phyloP scores from a whole-genome alignment of 1,284 basidiomycete genomes.

The Malassezia sympodialis region DNA sequence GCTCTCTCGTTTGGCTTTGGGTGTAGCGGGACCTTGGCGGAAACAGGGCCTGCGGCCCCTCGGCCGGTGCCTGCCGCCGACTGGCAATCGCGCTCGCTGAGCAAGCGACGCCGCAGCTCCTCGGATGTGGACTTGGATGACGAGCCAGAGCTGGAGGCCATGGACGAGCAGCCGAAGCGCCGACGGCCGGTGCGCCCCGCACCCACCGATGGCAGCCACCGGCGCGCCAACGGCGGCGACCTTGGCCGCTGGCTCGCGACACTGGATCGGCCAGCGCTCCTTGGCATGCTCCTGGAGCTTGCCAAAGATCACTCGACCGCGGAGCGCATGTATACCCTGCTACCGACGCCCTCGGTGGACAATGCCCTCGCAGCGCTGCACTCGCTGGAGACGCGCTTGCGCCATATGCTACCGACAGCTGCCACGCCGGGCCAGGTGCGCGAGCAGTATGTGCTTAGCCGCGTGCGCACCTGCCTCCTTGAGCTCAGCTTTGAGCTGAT shows the following conservation, averaged over 20 bases:
- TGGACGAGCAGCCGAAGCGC: conserved; percentile 7
- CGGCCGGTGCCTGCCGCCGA: neutral
- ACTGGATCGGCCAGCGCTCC: conserved; percentile 36
- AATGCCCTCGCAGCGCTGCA: conserved; percentile 14
- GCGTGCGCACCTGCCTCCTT: conserved; percentile 27
- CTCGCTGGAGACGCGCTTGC: conserved; percentile 11
- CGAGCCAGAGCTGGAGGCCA: neutral
- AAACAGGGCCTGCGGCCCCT: neutral
- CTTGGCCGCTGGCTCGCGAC: conserved; percentile 31
- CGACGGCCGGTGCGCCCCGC: neutral
- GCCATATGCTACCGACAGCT: conserved; percentile 25
- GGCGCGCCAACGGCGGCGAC: conserved; percentile 17
- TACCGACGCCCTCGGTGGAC: conserved; percentile 32
- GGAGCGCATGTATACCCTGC: conserved; percentile 32
- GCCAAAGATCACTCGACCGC: conserved; percentile 22
- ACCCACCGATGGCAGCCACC: neutral
- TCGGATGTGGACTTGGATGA: neutral
- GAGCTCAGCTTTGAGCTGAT: conserved; percentile 28
- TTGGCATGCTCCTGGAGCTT: conserved; percentile 31
- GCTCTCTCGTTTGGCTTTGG: conserved; percentile 17
- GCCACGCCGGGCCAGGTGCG: conserved; percentile 17
- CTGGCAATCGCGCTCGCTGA: neutral
- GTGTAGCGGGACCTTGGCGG: conserved; percentile 3
- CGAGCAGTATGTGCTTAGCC: conserved; percentile 36
- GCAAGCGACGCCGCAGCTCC: conserved; percentile 13